Conservation (phyloP, 1,284 basidiomycete species). For the Microbotryum lychnidis-dioicae region DNA sequence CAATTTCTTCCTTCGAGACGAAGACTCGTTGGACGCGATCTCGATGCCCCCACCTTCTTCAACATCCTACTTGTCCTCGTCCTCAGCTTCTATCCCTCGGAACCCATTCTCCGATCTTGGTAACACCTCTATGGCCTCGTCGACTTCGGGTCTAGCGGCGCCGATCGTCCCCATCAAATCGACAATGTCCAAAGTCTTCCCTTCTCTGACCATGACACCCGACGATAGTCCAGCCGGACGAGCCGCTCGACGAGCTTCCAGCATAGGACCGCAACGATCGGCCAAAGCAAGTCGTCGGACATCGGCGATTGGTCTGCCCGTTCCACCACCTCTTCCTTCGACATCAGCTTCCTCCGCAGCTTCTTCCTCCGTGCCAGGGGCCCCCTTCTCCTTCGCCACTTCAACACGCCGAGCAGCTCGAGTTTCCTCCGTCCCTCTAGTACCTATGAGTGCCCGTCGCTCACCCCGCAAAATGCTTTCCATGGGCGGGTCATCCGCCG, state of each 20-base stretch:
- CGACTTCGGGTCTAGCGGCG: conserved; percentile 21
- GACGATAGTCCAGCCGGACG: conserved; percentile 1
- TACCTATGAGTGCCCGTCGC: neutral
- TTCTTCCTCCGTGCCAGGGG: neutral
- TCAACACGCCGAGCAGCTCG: conserved; percentile 5
- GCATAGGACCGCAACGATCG: conserved; percentile 27
- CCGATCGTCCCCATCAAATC: conserved; percentile 15
- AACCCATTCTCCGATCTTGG: conserved; percentile 22
- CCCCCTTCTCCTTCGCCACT: neutral
- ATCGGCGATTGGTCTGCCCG: conserved; percentile 6
- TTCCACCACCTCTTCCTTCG: neutral
- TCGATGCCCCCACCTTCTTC: conserved; percentile 1
- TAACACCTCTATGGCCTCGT: conserved; percentile 25
- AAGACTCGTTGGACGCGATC: neutral
- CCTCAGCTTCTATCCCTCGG: neutral
- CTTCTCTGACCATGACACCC: neutral
- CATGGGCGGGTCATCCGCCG: conserved; percentile 3
- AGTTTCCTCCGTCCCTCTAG: neutral
- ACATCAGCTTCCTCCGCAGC: neutral
- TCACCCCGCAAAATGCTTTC: conserved; percentile 15
- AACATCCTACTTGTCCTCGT: neutral
- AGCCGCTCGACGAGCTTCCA: conserved; percentile 18
- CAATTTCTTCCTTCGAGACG: conserved; percentile 16
- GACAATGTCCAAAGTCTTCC: neutral
- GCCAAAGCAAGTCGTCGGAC: conserved; percentile 21